A percentile compares a stretch with the other conserved stretches of the same genome.
These are phyloP conservation scores for Sparassis latifolia DNA, from an alignment of 1,284 basidiomycete genomes.

Conservation along the genomic window DNA sequence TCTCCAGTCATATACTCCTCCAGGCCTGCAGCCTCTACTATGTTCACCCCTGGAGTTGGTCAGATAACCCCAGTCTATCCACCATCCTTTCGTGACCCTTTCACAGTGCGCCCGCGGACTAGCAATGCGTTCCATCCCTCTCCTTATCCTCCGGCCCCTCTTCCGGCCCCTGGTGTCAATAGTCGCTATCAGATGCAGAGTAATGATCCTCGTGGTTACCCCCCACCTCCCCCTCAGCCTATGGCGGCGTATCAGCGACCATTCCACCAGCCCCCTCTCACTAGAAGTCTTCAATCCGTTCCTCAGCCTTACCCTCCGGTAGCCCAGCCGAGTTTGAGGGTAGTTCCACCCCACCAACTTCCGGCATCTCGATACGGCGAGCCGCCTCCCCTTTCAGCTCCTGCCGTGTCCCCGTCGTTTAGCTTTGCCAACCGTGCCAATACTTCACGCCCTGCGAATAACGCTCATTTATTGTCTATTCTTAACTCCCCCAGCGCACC, in stretches of 20 bases:
- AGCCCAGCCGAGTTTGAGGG: conserved; percentile 4
- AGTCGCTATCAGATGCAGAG: conserved; percentile 33
- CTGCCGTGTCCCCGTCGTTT: conserved; percentile 11
- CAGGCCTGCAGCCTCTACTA: conserved; percentile 10
- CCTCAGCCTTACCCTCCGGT: background rate
- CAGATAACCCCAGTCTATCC: conserved; percentile 11
- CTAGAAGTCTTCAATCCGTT: background rate
- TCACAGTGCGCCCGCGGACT: conserved; percentile 54
- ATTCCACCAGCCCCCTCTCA: background rate
- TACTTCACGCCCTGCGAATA: conserved; percentile 14
- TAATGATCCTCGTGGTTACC: conserved; percentile 10
- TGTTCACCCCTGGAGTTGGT: conserved; percentile 3
- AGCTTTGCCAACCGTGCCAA: conserved; percentile 13
- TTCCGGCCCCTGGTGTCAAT: conserved; percentile 38
- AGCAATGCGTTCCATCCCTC: conserved; percentile 46
- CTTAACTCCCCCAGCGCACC: conserved; percentile 25
- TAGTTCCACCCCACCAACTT: conserved; percentile 10
- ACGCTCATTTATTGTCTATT: conserved; percentile 29
- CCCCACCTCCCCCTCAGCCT: conserved; percentile 8
- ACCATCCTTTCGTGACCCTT: conserved; percentile 32
- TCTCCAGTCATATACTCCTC: conserved; percentile 30
- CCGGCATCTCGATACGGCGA: conserved; percentile 1
- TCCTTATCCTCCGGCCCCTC: conserved; percentile 26
- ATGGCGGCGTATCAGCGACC: background rate
- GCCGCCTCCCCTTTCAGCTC: background rate